Percentiles rank a stretch among this genome's conserved stretches.
These are phyloP conservation scores for Pisolithus microcarpus DNA, from an alignment of 768 basidiomycete species.

Conservation along the genomic window DNA sequence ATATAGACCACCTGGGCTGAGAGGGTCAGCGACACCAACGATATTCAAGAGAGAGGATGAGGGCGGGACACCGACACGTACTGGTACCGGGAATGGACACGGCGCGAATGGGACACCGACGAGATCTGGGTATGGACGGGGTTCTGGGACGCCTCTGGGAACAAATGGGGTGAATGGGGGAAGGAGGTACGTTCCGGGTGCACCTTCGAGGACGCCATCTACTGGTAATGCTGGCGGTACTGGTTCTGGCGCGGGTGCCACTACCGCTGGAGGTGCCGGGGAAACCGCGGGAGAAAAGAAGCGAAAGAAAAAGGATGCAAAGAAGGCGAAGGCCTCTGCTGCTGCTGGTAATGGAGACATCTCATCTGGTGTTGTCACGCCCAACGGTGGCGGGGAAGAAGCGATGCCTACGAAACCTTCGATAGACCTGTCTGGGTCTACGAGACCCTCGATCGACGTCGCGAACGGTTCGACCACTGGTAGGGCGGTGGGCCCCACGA, in stretches of 20 bases:
- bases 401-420: conserved; percentile 22
- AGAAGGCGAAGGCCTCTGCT: conserved; percentile 38
- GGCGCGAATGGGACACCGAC: conserved; percentile 48
- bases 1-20: conserved; percentile 89
- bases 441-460: conserved; percentile 32
- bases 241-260: too few relatives aligned
- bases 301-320: conserved; percentile 51
- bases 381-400: conserved; percentile 11
- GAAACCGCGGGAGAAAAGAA: conserved; percentile 32
- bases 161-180: conserved; percentile 22
- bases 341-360: conserved; percentile 15
- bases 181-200: conserved; percentile 68
- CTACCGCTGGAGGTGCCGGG: not conserved
- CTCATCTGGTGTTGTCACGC: conserved; percentile 24
- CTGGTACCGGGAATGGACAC: conserved; percentile 36
- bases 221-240: conserved; percentile 26
- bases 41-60: conserved; percentile 93
- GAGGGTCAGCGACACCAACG: conserved; percentile 80
- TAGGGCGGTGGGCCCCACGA: conserved; percentile 2
- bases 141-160: conserved; percentile 26
- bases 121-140: conserved; percentile 45
- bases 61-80: conserved; percentile 55
- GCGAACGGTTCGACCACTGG: conserved; percentile 9
- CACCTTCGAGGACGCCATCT: conserved; percentile 43
- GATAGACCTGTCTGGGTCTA: conserved; percentile 18